These are phyloP conservation scores for Phytophthora sp. DNA, from an alignment of 352 stramenopile genomes.

Conservation along the genomic window DNA sequence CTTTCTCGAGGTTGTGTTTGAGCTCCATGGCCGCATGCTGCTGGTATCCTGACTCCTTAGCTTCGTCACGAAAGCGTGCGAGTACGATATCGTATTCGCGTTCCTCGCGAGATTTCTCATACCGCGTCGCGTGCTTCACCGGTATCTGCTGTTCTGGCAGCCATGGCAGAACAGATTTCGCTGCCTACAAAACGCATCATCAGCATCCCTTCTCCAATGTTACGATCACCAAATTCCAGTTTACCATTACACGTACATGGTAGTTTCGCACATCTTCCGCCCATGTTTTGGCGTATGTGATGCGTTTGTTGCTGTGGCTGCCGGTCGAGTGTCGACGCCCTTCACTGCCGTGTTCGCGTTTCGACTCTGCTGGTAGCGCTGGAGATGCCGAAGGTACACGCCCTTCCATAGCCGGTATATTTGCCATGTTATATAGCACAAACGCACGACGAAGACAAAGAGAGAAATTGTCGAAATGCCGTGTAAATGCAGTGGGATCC, in stretches of 20 bases:
- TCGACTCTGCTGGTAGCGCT: not conserved
- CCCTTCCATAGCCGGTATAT: constrained; percentile 2
- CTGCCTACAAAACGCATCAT: constrained; percentile 41
- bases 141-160: constrained; percentile 52
- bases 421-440: constrained; percentile 14
- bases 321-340: constrained; percentile 11
- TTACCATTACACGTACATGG: constrained; percentile 38
- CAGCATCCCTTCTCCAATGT: not conserved
- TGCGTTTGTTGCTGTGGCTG: constrained; percentile 17
- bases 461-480: not conserved
- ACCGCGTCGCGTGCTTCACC: constrained; percentile 70
- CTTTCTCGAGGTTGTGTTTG: constrained; percentile 50
- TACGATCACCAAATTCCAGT: constrained; percentile 7
- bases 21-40: constrained; percentile 40
- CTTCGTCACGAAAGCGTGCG: constrained; percentile 70
- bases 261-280: constrained; percentile 67
- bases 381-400: constrained; percentile 8
- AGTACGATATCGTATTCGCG: constrained; percentile 74
- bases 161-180: constrained; percentile 74
- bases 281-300: constrained; percentile 53
- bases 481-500: constrained; percentile 20
- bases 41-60: constrained; percentile 44
- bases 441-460: not conserved
- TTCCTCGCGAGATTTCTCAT: constrained; percentile 74
- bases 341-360: not conserved